Evolutionary conservation across 371 early-diverging fungal species (phyloP).

Genomic region (Apophysomyces elegans): DNA sequence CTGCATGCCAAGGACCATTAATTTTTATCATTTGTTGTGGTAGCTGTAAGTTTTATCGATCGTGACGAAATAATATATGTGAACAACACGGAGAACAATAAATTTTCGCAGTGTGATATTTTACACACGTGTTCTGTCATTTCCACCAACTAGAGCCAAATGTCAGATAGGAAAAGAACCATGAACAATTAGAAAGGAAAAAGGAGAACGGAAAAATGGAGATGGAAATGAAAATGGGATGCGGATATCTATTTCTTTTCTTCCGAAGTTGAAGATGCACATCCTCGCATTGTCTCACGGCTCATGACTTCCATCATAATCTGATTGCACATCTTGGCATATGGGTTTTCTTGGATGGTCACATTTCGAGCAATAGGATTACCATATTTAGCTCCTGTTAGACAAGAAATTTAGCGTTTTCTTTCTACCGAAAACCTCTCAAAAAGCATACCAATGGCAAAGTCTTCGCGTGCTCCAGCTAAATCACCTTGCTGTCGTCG

Average conservation of each 20-base stretch:
- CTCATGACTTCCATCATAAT: constrained; percentile 75
- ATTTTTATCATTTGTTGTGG: too few relatives aligned
- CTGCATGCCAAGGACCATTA: too few relatives aligned
- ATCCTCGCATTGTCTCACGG: constrained; percentile 37
- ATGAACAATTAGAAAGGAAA: background rate
- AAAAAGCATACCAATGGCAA: constrained; percentile 50
- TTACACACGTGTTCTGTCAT: too few relatives aligned
- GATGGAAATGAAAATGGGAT: background rate
- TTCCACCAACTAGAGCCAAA: too few relatives aligned
- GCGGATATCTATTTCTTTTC: background rate
- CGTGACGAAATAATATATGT: too few relatives aligned
- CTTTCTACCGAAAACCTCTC: too few relatives aligned
- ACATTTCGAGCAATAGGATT: constrained; percentile 81
- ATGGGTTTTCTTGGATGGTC: constrained; percentile 84
- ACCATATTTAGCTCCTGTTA: constrained; percentile 76
- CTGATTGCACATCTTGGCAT: constrained; percentile 87
- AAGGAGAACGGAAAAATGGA: background rate
- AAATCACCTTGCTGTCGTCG: constrained; percentile 66
- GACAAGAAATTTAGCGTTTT: background rate
- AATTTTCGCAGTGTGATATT: too few relatives aligned
- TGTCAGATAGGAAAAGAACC: background rate
- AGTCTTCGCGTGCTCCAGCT: constrained; percentile 71
- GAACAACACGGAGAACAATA: too few relatives aligned
- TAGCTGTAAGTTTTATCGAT: too few relatives aligned
- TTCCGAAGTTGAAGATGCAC: constrained; percentile 4